Base-by-base conservation (phyloP, 176 grass and related monocot genomes). In the Puya raimondii region DNA sequence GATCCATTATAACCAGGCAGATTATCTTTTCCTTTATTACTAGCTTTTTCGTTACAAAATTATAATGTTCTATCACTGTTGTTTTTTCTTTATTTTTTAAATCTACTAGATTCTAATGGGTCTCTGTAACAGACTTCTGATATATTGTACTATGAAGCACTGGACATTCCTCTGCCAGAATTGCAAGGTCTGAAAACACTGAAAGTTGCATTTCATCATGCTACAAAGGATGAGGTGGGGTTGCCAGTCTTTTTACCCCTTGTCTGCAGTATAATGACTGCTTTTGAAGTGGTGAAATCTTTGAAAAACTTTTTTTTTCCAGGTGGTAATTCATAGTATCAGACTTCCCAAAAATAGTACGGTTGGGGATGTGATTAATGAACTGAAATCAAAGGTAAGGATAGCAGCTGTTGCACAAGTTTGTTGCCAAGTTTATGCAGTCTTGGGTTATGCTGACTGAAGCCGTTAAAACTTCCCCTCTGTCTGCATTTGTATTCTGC, bases 161-260 rank as follows among this genome's bases (percentile, higher is more conserved):
- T 96, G 83, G 92, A 96, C 72, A 91, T 96, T 74, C 88, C 92
- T 54, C 65, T 96, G 66, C 92, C 92, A 64, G 92, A 96, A 78
- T 76, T 96, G 78, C 92, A 96, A 79, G 74, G 82, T 78, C 72
- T 96, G 53, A 96, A 96, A 87, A 89, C 92, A 65, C 81, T 96
- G 54, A 96, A 96, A 87, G 92, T 91, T 75, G 88, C 89, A 75
- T 96, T 96, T 52, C 92, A 96, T 67, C 92, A 96, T 80, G 76
- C 92, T 79, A 81, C 81, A 57, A 96, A 91, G 76, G 86, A 96
- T 70, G 92, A 96, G 92, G 92, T 96, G 63, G 27, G 58, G 64
- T 88, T 81, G 49, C 9, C 26, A 78, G 50, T 63, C 57, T 72
- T 42, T 42, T 42, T 21, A 6, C 8, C 29, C 59, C 23, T 65